These are phyloP conservation scores for Waitea zeae DNA, from an alignment of 1,284 basidiomycete genomes.

Conservation along the genomic window DNA sequence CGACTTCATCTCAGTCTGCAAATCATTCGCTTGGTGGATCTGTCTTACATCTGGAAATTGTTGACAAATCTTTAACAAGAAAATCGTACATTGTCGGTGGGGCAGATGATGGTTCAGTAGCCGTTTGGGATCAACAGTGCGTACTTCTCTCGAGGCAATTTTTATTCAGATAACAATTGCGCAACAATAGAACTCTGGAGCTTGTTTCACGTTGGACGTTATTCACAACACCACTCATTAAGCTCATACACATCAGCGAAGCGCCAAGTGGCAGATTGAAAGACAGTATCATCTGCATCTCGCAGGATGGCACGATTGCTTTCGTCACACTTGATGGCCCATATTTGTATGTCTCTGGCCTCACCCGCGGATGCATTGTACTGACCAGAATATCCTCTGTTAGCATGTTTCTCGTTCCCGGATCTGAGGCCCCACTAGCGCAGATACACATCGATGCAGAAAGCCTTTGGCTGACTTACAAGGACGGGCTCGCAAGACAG, in stretches of 20 bases:
- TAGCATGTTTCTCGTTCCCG: slow-evolving; percentile 68
- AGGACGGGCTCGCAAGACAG: slow-evolving; percentile 59
- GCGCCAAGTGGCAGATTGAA: slow-evolving; percentile 41
- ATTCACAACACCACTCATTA: slow-evolving; percentile 45
- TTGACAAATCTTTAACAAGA: no score
- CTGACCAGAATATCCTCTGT: slow-evolving; percentile 1
- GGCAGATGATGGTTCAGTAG: slow-evolving; percentile 56
- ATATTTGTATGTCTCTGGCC: slow-evolving; percentile 40
- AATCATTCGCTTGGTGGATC: no score
- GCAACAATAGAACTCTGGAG: slow-evolving; percentile 31
- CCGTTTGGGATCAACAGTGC: slow-evolving; percentile 50
- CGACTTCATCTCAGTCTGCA: no score
- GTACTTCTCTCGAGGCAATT: background rate
- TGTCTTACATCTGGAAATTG: no score
- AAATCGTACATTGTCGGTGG: slow-evolving; percentile 58
- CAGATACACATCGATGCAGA: slow-evolving; percentile 52
- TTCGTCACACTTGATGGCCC: slow-evolving; percentile 63
- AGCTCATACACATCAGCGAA: slow-evolving; percentile 39
- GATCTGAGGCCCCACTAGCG: slow-evolving; percentile 46
- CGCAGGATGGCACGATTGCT: slow-evolving; percentile 69
- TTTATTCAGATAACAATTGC: background rate
- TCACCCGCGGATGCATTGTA: slow-evolving; percentile 6
- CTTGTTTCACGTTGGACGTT: slow-evolving; percentile 51
- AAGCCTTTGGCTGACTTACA: slow-evolving; percentile 66
- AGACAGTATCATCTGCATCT: slow-evolving; percentile 60